Base-by-base conservation (phyloP, 257 asterid genomes). In the Agastache rugosa region DNA sequence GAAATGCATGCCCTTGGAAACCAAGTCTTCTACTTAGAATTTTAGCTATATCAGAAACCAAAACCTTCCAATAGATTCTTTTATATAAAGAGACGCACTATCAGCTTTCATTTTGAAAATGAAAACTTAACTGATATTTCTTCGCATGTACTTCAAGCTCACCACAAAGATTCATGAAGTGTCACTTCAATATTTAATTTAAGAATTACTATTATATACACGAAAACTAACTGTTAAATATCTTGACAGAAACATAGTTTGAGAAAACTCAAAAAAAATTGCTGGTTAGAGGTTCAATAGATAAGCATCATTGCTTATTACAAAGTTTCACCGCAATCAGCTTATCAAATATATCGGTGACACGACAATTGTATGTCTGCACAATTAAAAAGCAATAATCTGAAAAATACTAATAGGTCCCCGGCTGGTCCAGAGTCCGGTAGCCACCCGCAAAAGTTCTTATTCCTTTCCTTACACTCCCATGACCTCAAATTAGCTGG, bases 401-500 rank as follows among this genome's bases (percentile, higher is more conserved):
- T 37, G 41, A 37, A 37, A 10, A 37, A 37, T 6, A 37, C 41
- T 37, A 37, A 37, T 37, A 2, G 41, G 41, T 8, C 41, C 9
- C 11, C 41, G 1, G 6, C n/a, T n/a, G n/a, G n/a, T n/a, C n/a
- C n/a, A n/a, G n/a, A n/a, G n/a, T n/a, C n/a, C n/a, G n/a, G n/a
- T n/a, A n/a, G n/a, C n/a, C n/a, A n/a, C n/a, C n/a, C n/a, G 14
- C 39, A 59, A 25, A 22, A 6, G 6, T 31, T n/a, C 6, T 25
- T 12, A 31, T 34, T 19, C 12, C 39, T 35, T 7, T 35, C 39
- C 39, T 35, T 6, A 35, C 39, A 17, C 1, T 63, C 25, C 39
- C 55, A 42, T 12, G 9, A 67, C 73, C 73, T 51, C 62, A 47
- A 31, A 27, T 37, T 16, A 73, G n/a, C 55, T 63, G 27, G 25